Conservation (phyloP, 164 flowering plant genomes). For the Pachysandra terminalis region DNA sequence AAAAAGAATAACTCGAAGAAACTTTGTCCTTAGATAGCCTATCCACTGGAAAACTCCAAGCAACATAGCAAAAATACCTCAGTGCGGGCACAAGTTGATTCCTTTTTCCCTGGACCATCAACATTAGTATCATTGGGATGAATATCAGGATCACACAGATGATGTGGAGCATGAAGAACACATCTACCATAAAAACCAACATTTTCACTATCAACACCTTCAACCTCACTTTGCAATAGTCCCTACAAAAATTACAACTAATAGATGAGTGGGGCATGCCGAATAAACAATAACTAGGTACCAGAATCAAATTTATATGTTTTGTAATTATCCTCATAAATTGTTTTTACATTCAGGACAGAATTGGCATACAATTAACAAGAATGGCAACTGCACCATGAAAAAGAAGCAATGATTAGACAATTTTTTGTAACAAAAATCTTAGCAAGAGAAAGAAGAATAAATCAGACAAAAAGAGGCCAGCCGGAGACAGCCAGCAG, state of each 20-base stretch:
- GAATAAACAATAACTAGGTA: background rate
- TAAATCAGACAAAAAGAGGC: no score
- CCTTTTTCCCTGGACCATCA: slow-evolving; percentile 19
- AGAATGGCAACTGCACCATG: no score
- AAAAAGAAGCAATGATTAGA: no score
- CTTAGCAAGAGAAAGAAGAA: no score
- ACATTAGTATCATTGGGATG: slow-evolving; percentile 18
- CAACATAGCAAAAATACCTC: slow-evolving; percentile 34
- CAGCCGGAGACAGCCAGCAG: no score
- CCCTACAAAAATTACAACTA: slow-evolving; percentile 34
- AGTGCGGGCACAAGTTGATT: slow-evolving; percentile 54
- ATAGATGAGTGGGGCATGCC: background rate
- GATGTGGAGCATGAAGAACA: slow-evolving; percentile 37
- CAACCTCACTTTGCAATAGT: slow-evolving; percentile 62
- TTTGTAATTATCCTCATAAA: no score
- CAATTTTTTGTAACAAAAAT: no score
- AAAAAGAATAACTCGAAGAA: background rate
- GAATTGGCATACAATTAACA: no score
- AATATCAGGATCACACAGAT: slow-evolving; percentile 12
- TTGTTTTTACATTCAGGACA: no score
- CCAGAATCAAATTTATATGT: background rate
- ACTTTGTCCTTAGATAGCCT: background rate
- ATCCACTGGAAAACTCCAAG: background rate
- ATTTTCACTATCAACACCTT: slow-evolving; percentile 52
- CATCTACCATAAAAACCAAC: slow-evolving; percentile 66